Evolutionary conservation across 805 yeast species (phyloP).

Genomic region (Wilhelminamyces savonicus): DNA sequence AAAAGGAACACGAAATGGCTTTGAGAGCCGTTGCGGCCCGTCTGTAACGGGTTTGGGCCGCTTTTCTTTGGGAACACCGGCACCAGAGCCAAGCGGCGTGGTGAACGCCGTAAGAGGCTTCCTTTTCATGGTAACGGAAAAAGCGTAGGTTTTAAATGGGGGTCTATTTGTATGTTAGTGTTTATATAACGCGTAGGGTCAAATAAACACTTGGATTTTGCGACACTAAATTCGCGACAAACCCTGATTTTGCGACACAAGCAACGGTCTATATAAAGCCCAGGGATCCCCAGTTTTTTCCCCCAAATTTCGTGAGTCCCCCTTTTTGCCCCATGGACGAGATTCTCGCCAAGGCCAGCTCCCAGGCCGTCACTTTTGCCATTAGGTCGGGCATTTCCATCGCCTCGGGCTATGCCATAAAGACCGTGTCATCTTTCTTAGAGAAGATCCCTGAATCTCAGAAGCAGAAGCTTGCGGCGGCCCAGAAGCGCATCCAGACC

Average conservation of each 20-base stretch:
- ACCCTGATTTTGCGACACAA: too few species aligned
- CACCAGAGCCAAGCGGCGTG: constrained; percentile 60
- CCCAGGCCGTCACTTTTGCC: constrained; percentile 76
- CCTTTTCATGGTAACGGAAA: constrained; percentile 21
- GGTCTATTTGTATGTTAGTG: too few species aligned
- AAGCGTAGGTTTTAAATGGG: too few species aligned
- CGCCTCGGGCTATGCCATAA: constrained; percentile 69
- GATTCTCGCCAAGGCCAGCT: constrained; percentile 52
- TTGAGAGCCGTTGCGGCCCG: constrained; percentile 46
- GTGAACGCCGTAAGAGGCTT: constrained; percentile 35
- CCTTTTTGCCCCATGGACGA: constrained; percentile 37
- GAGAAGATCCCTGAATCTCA: constrained; percentile 52
- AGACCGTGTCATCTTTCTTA: constrained; percentile 51
- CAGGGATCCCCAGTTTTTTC: too few species aligned
- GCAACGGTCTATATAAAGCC: too few species aligned
- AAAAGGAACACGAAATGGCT: constrained; percentile 68
- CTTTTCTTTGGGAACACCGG: constrained; percentile 53
- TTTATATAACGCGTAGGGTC: too few species aligned
- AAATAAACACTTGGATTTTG: too few species aligned
- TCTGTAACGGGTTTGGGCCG: constrained; percentile 50
- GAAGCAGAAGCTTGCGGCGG: constrained; percentile 33
- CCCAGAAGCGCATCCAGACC: constrained; percentile 43
- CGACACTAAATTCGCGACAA: too few species aligned
- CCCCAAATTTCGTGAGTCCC: too few species aligned
- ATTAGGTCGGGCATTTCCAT: constrained; percentile 68